Evolutionary conservation across 106 monocot species (phyloP).

Genomic region (Platanthera guangdongensis): DNA sequence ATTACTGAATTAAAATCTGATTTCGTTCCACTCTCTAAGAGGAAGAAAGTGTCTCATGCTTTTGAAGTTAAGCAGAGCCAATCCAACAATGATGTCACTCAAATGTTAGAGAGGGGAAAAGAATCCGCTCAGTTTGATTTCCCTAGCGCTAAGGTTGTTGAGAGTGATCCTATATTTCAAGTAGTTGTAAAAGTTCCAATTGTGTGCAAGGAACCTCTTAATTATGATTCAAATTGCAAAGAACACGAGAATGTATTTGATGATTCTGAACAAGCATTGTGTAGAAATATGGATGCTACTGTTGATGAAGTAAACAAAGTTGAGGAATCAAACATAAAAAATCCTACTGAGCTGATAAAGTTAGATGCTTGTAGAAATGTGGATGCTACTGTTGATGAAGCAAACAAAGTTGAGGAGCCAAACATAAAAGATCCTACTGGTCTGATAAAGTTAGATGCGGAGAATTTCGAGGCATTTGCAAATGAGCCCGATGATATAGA

Average conservation of each 20-base stretch:
- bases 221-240: not conserved
- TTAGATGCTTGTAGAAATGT: not conserved
- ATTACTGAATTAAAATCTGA: not conserved
- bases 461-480: not conserved
- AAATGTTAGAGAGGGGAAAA: not conserved
- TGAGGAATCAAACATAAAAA: not conserved
- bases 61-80: not conserved
- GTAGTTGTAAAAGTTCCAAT: not conserved
- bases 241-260: not conserved
- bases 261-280: slow-evolving; percentile 1
- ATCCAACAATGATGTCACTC: slow-evolving; percentile 3
- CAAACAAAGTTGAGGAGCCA: not conserved
- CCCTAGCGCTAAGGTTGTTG: not conserved
- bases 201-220: not conserved
- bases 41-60: slow-evolving; percentile 1
- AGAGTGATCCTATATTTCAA: not conserved
- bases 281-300: not conserved
- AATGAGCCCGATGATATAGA: not conserved
- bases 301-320: not conserved
- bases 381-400: not conserved
- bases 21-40: not conserved
- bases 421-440: not conserved
- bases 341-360: not conserved
- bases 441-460: not conserved
- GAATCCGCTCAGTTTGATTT: not conserved